phyloP scores from a whole-genome alignment of 441 rosid genomes.

The Adansonia grandidieri region DNA sequence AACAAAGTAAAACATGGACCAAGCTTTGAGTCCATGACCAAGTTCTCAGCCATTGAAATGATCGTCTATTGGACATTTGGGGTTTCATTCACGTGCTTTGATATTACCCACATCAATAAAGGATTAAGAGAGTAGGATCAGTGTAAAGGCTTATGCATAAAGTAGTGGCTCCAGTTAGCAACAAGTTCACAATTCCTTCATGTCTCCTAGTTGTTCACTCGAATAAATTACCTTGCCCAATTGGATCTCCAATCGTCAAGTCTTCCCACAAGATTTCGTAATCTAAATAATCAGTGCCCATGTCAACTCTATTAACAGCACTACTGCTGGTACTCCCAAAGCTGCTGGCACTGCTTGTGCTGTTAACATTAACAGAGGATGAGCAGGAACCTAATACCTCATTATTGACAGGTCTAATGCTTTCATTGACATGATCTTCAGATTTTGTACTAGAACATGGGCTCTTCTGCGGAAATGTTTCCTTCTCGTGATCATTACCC shows the following conservation, averaged over 20 bases:
- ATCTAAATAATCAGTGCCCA: slow-evolving; percentile 75
- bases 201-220: slow-evolving; percentile 10
- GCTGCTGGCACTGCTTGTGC: slow-evolving; percentile 89
- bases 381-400: slow-evolving; percentile 87
- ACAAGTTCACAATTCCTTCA: slow-evolving; percentile 18
- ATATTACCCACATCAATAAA: background rate
- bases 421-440: slow-evolving; percentile 56
- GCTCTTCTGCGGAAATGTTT: slow-evolving; percentile 46
- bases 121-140: background rate
- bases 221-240: slow-evolving; percentile 81
- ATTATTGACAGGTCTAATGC: slow-evolving; percentile 46
- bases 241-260: slow-evolving; percentile 76
- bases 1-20: slow-evolving; percentile 12
- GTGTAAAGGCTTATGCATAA: background rate
- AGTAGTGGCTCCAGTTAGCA: background rate
- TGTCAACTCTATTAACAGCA: slow-evolving; percentile 67
- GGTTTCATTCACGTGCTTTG: slow-evolving; percentile 2
- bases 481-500: slow-evolving; percentile 62
- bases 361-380: slow-evolving; percentile 71
- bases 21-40: slow-evolving; percentile 16
- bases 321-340: slow-evolving; percentile 85
- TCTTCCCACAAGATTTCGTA: slow-evolving; percentile 93
- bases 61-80: slow-evolving; percentile 12
- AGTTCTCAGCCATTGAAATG: slow-evolving; percentile 4
- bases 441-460: slow-evolving; percentile 44